phyloP scores from a whole-genome alignment of 805 yeast genomes.

The Nakazawaea molendinolei region DNA sequence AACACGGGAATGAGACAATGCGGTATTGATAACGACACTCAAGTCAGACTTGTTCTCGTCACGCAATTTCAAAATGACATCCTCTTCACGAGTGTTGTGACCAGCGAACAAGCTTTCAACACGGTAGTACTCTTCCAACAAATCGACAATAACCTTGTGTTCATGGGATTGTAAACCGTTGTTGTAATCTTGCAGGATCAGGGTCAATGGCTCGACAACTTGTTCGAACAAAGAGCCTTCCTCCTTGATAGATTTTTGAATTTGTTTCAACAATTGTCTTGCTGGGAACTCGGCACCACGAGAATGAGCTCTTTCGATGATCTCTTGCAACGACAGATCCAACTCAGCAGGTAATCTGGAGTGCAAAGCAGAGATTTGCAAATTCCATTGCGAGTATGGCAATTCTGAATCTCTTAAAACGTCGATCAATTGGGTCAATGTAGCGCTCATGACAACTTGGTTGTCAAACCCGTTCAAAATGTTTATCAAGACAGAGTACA shows the following conservation, averaged over 20 bases:
- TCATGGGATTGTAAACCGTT: slow-evolving; percentile 83
- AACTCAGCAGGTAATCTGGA: slow-evolving; percentile 78
- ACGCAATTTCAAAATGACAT: slow-evolving; percentile 78
- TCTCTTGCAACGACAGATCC: slow-evolving; percentile 56
- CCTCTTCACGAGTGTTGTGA: slow-evolving; percentile 75
- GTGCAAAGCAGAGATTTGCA: slow-evolving; percentile 83
- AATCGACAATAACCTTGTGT: slow-evolving; percentile 60
- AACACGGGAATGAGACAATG: slow-evolving; percentile 87
- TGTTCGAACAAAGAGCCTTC: slow-evolving; percentile 45
- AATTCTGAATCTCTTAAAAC: slow-evolving; percentile 73
- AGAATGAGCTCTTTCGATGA: slow-evolving; percentile 59
- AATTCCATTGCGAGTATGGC: slow-evolving; percentile 91
- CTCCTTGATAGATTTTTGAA: slow-evolving; percentile 52
- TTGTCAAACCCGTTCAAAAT: slow-evolving; percentile 90
- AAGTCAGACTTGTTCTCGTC: slow-evolving; percentile 80
- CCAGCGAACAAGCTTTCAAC: slow-evolving; percentile 79
- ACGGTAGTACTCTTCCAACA: slow-evolving; percentile 66
- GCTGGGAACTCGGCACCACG: slow-evolving; percentile 90
- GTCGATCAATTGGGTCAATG: slow-evolving; percentile 65
- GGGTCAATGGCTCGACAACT: slow-evolving; percentile 66
- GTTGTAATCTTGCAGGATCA: slow-evolving; percentile 61
- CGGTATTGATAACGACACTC: slow-evolving; percentile 61
- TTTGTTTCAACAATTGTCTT: slow-evolving; percentile 65
- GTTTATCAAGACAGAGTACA: slow-evolving; percentile 58
- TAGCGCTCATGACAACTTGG: slow-evolving; percentile 86